phyloP scores from a whole-genome alignment of 106 monocot species.

The Allium fistulosum region DNA sequence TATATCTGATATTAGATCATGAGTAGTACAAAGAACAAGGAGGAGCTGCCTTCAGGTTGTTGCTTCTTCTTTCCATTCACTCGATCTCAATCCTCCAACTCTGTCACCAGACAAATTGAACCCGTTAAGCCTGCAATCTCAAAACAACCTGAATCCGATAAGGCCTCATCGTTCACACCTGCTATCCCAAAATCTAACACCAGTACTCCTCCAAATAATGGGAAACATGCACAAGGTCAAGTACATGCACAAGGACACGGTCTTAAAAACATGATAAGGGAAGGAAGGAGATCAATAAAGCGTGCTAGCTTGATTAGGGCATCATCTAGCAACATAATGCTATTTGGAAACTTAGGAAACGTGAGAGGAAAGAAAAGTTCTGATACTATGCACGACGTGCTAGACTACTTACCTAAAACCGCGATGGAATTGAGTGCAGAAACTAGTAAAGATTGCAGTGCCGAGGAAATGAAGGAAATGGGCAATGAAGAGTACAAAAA shows the following conservation, averaged over 20 bases:
- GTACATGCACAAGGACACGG: neutral
- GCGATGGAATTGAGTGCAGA: slow-evolving; percentile 15
- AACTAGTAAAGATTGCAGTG: slow-evolving; percentile 7
- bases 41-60: neutral
- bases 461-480: slow-evolving; percentile 56
- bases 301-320: slow-evolving; percentile 39
- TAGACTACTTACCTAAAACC: slow-evolving; percentile 32
- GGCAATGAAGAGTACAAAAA: slow-evolving; percentile 64
- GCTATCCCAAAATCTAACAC: neutral
- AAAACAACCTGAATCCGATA: neutral
- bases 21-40: neutral
- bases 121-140: neutral
- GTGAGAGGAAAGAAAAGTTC: slow-evolving; percentile 16
- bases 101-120: neutral
- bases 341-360: slow-evolving; percentile 63
- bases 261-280: slow-evolving; percentile 15
- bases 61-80: neutral
- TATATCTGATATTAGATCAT: neutral
- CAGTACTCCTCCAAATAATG: neutral
- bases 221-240: neutral
- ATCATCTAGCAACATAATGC: slow-evolving; percentile 66
- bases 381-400: slow-evolving; percentile 15
- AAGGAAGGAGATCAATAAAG: slow-evolving; percentile 40
- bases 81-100: neutral
- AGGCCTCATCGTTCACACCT: neutral